Conservation (phyloP, 2,329 filamentous ascomycete genomes). For the Trichoderma afroharzianum region DNA sequence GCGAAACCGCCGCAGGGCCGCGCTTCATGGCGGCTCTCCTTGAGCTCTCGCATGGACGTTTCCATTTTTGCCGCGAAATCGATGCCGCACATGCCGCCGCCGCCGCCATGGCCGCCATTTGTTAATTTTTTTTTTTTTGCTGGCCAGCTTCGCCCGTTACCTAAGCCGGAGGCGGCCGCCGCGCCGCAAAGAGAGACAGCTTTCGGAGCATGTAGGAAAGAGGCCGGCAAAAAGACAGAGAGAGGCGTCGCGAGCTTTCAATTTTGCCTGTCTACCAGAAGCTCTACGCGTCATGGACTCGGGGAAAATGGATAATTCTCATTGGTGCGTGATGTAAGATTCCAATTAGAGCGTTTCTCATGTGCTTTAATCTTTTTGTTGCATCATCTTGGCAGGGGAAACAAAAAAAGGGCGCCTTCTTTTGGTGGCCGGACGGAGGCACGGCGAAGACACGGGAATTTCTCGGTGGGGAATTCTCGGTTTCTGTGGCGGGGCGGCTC, state of each 20-base stretch:
- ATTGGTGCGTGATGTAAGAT: neutral
- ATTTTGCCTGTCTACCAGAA: neutral
- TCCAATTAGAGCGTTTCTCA: neutral
- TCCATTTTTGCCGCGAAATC: neutral
- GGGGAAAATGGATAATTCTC: neutral
- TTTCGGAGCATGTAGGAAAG: neutral
- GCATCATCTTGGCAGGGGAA: neutral
- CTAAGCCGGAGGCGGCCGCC: conserved; percentile 9
- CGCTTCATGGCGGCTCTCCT: conserved; percentile 1
- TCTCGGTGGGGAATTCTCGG: conserved; percentile 19
- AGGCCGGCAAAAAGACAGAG: neutral
- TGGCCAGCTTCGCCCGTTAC: neutral
- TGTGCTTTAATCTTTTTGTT: neutral
- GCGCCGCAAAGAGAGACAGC: neutral
- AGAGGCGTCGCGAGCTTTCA: neutral
- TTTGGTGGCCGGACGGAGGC: neutral
- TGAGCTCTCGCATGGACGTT: neutral
- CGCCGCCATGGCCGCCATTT: neutral
- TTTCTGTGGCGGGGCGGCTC: conserved; percentile 15
- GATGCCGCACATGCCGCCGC: conserved; percentile 15
- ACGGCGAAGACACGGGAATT: conserved; percentile 11
- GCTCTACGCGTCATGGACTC: neutral
- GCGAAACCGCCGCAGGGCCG: neutral
- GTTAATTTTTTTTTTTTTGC: neutral
- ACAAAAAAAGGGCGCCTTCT: neutral